Percentiles rank a stretch among this genome's conserved stretches.
These are phyloP conservation scores for Globisporangium ultimum DNA, from an alignment of 352 stramenopile genomes.

Conservation along the genomic window DNA sequence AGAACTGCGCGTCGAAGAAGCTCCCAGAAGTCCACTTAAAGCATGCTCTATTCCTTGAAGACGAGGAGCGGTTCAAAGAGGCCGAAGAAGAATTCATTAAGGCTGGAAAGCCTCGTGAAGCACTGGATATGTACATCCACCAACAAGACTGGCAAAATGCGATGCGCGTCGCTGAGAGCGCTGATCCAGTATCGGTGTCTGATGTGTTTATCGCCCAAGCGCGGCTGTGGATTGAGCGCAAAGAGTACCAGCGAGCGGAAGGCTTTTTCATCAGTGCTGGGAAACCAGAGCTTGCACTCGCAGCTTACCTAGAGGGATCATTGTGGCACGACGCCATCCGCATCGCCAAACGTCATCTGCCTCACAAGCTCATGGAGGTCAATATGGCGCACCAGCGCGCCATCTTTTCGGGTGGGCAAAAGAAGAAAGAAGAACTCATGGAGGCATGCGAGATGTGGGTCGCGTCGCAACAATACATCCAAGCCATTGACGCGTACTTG, in stretches of 20 bases:
- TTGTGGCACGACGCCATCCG: slow-evolving; percentile 90
- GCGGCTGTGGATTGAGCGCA: slow-evolving; percentile 79
- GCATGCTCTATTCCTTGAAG: slow-evolving; percentile 91
- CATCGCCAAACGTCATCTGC: slow-evolving; percentile 89
- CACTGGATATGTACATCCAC: slow-evolving; percentile 96
- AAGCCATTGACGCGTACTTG: slow-evolving; percentile 92
- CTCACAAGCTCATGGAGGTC: slow-evolving; percentile 91
- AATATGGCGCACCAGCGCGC: slow-evolving; percentile 83
- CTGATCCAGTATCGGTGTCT: slow-evolving; percentile 84
- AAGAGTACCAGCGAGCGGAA: slow-evolving; percentile 83
- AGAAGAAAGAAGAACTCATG: slow-evolving; percentile 80
- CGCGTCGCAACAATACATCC: slow-evolving; percentile 83
- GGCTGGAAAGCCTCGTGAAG: slow-evolving; percentile 90
- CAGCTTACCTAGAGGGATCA: slow-evolving; percentile 79
- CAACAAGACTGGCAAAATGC: slow-evolving; percentile 92
- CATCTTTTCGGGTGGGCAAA: slow-evolving; percentile 70
- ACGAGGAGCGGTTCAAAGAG: slow-evolving; percentile 92
- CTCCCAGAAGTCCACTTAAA: slow-evolving; percentile 92
- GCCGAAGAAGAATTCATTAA: slow-evolving; percentile 92
- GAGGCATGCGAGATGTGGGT: slow-evolving; percentile 88
- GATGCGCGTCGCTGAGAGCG: slow-evolving; percentile 89
- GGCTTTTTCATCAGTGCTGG: slow-evolving; percentile 90
- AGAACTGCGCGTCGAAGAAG: slow-evolving; percentile 82
- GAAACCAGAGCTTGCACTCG: slow-evolving; percentile 89
- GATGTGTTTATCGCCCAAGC: slow-evolving; percentile 92